Evolutionary conservation across 768 basidiomycete genomes (phyloP), one percentile per base, ranked within the genome.

Genomic region (Roridomyces roridus): DNA sequence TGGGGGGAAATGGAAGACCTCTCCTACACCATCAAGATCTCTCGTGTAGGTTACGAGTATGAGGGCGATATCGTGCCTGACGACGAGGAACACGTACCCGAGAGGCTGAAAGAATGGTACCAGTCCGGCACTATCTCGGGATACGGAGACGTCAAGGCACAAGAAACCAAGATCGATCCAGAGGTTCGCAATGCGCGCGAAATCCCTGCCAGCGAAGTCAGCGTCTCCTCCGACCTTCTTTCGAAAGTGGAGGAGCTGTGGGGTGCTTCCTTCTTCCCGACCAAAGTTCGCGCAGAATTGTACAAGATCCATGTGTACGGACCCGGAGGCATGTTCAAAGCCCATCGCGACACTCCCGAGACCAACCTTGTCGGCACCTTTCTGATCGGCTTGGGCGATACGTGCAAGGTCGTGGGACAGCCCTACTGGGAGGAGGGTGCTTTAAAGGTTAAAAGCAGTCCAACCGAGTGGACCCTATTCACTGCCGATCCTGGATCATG

Each of bases 231-330:
- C 6, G 46, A 42, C 9, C 59, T 69, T 6, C 44, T 69, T 5
- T 35, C 53, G 6, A 26, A 18, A 3, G 51, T 69, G 46, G 42
- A 62, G 31, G 18, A 25, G 4, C 11, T 46, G 12, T 69, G 70
- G 70, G 39, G 12, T 11, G 35, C 53, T 34, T 20, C 57, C 28
- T 71, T 71, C 51, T 46, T 59, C 18, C 64, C 67, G 7, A 31
- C 55, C 4, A n/a, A 53, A 1, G 66, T 74, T 20, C 66, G 65
- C 45, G 68, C 65, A 20, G 63, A 65, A 37, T 68, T 69, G 3
- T 72, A 74, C 63, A 72, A 72, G 57, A 70, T 72, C n/a, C 66
- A 72, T 41, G 28, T 73, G 0, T 71, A 72, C 43, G 70, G 70
- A 0, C 67, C 68, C 0, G 65, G 56, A 5, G 71, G 67, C 9